These are phyloP conservation scores for Nicotiana tomentosiformis DNA, from an alignment of 257 asterid species.

Conservation along the genomic window DNA sequence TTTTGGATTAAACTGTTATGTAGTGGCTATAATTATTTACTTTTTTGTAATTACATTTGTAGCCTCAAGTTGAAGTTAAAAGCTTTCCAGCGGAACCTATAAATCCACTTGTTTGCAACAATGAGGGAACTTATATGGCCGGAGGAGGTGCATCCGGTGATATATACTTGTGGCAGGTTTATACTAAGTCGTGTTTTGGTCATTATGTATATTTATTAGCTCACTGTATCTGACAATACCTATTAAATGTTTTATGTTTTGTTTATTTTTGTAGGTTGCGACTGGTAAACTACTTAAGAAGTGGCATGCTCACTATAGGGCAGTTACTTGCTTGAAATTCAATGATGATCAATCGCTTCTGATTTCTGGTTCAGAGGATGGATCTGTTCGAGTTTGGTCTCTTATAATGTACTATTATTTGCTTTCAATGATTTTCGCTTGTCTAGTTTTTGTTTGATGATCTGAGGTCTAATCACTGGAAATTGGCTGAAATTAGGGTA, in stretches of 20 bases:
- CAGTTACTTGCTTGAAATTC: constrained; percentile 66
- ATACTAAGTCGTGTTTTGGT: neutral
- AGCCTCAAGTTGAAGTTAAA: constrained; percentile 88
- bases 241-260: neutral
- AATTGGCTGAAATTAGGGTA: constrained; percentile 40
- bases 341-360: constrained; percentile 83
- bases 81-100: constrained; percentile 79
- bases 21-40: neutral
- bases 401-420: constrained; percentile 50
- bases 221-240: neutral
- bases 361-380: constrained; percentile 92
- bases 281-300: constrained; percentile 77
- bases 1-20: neutral
- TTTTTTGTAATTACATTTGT: constrained; percentile 4
- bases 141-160: constrained; percentile 88
- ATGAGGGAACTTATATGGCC: constrained; percentile 67
- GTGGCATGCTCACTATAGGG: constrained; percentile 94
- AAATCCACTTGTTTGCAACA: constrained; percentile 54
- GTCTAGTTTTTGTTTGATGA: neutral
- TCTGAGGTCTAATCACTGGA: neutral
- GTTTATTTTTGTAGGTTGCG: constrained; percentile 44
- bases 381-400: constrained; percentile 95
- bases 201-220: neutral
- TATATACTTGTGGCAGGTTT: constrained; percentile 91
- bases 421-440: neutral